phyloP scores from a whole-genome alignment of 768 basidiomycete species.

The Neoboletus magnificus region DNA sequence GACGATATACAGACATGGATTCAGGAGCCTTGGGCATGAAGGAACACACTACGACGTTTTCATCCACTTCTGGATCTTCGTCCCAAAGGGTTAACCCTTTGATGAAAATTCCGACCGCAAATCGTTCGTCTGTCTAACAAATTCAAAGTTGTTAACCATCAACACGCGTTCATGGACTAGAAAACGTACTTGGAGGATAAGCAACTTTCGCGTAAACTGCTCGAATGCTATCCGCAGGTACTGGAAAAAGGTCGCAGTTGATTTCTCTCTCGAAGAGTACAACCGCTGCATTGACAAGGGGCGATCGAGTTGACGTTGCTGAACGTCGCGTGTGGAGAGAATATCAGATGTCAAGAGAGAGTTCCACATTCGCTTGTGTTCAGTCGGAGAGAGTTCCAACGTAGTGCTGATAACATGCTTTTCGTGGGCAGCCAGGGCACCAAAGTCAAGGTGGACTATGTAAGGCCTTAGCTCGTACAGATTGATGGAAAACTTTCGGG shows the following conservation, averaged over 20 bases:
- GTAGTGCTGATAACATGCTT: conserved; percentile 50
- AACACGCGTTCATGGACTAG: too few species aligned
- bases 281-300: conserved; percentile 58
- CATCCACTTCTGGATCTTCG: conserved; percentile 53
- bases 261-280: conserved; percentile 53
- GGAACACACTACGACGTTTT: conserved; percentile 60
- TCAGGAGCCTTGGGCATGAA: conserved; percentile 53
- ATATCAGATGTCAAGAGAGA: conserved; percentile 62
- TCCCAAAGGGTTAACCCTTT: conserved; percentile 56
- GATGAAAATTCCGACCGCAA: conserved; percentile 62
- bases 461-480: conserved; percentile 39
- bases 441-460: conserved; percentile 52
- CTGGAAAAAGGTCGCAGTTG: conserved; percentile 57
- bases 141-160: neutral
- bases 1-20: conserved; percentile 45
- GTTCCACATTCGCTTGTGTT: conserved; percentile 58
- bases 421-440: conserved; percentile 50
- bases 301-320: conserved; percentile 46
- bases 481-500: conserved; percentile 41
- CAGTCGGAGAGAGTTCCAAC: conserved; percentile 38
- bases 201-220: conserved; percentile 55
- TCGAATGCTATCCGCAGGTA: conserved; percentile 55
- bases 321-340: conserved; percentile 47
- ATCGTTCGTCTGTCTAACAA: conserved; percentile 55
- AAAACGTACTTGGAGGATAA: conserved; percentile 51